Base-by-base conservation (phyloP, 345 rosid genomes). In the Pistacia vera region DNA sequence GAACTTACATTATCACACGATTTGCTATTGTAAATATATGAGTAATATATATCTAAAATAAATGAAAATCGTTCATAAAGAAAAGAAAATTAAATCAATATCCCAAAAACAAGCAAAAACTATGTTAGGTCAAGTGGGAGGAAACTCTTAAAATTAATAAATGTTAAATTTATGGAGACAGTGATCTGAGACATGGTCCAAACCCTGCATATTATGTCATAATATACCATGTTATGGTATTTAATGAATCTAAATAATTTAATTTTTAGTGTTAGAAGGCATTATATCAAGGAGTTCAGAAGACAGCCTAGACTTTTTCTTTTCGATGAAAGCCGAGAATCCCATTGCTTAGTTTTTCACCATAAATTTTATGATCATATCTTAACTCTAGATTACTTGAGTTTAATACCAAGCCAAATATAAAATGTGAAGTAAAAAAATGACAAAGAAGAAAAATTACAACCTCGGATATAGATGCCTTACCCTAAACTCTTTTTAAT, bases 401-500 rank as follows among this genome's bases (percentile, higher is more conserved):
- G 56, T 52, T 52, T 12, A 11, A 52, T 52, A 52, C 22, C 41
- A 36, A 12, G 36, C 4, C 33, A 14, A 20, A 46, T 7, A 49
- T 44, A 51, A 51, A 36, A 64, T 51, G 14, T 49, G 17, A 68
- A 8, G 14, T 30, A 16, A 46, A 22, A 61, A 9, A 48, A 11
- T 41, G n/a, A 61, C 0, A 8, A 16, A 8, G 10, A 55, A 14
- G 7, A 49, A 44, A 44, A n/a, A 63, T 41, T 16, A 51, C 12
- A 71, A 28, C 20, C 44, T 16, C 14, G 64, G 54, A 63, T 38
- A 8, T 41, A 5, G 46, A 66, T n/a, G 73, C 65, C 83, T 81
- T 67, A 89, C 91, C 86, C 76, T 62, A 71, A 73, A 56, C 73
- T 72, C 48, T 69, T 80, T 79, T 76, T 62, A 64, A 68, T 73